Percentiles rank a stretch among this genome's conserved stretches.
Evolutionary conservation across 148 eudicot genomes (phyloP).

Genomic region (Chenopodium quinoa): DNA sequence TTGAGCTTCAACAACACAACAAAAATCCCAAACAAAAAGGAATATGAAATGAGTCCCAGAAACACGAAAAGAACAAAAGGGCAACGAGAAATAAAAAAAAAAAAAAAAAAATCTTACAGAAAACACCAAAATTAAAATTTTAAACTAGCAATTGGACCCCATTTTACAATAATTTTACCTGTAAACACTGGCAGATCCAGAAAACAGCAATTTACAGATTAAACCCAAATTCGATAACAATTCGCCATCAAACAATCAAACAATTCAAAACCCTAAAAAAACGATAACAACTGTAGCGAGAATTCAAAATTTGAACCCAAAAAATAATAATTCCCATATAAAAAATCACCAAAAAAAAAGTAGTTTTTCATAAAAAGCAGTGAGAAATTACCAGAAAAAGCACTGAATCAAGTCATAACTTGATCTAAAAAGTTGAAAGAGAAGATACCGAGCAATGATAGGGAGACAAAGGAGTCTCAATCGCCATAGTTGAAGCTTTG

Average conservation of each 20-base stretch:
- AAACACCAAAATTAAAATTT: not conserved
- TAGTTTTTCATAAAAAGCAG: not conserved
- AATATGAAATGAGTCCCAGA: not conserved
- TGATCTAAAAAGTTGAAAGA: conserved; percentile 34
- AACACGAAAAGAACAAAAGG: not conserved
- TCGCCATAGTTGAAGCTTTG: conserved; percentile 20
- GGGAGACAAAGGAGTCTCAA: conserved; percentile 18
- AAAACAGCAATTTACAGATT: not conserved
- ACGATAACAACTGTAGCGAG: not conserved
- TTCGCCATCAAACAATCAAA: not conserved
- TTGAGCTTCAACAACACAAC: not conserved
- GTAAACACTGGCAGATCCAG: not conserved
- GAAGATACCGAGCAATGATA: conserved; percentile 24
- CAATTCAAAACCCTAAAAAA: not conserved
- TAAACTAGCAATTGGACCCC: not conserved
- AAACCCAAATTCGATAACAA: not conserved
- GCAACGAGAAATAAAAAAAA: not conserved
- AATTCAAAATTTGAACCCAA: not conserved
- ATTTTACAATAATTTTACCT: not conserved
- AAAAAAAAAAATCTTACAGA: not conserved
- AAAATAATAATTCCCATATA: not conserved
- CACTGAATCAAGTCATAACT: conserved; percentile 33
- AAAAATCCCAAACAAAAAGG: not conserved
- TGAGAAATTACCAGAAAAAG: conserved; percentile 32
- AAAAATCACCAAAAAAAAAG: not conserved